Base-by-base conservation (phyloP, 768 basidiomycete genomes). In the Exidia glandulosa region DNA sequence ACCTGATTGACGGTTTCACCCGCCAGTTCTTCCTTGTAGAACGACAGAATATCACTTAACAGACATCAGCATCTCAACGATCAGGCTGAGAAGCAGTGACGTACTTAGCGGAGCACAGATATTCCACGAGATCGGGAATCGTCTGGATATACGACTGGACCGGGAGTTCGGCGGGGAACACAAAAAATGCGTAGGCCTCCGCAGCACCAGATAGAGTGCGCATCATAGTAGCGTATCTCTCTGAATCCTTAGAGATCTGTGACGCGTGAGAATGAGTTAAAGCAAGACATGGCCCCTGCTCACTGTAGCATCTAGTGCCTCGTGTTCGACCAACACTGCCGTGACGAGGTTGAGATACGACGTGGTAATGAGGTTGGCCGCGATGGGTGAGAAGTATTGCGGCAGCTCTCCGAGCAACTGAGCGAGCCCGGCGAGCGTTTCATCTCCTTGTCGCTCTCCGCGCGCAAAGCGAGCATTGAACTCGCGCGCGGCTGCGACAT, bases 71-170 rank as follows among this genome's bases (percentile, higher is more conserved):
- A 7, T 7, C 7, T 16, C 7, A 7, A 77, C 0, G 72, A 76
- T 1, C 76, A n/a, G 59, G 34, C 61, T 34, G 3, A 59, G 41
- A 29, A 19, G 13, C 7, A 60, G 19, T 13, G 13, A 69, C 73
- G 57, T 27, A 77, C 77, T 78, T 78, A 55, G 61, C 67, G 27
- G 72, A 70, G 31, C 71, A 66, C 30, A 74, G 68, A 61, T 66
- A 72, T 13, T 66, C 58, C 16, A 65, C 66, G n/a, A 74, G 63
- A 41, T 76, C 74, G 0, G 75, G 76, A 33, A 78, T 62, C 19
- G 71, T 69, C 59, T 77, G 76, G 25, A 73, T 66, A 52, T 75
- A 77, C 3, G 67, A 60, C 30, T 63, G 60, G 13, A 75, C 31
- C 2, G 73, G 71, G 9, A 75, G 56, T 2, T 69, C 65, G 4